Base-by-base conservation (phyloP, 2,329 filamentous ascomycete genomes). In the Hypoxylon sp. region DNA sequence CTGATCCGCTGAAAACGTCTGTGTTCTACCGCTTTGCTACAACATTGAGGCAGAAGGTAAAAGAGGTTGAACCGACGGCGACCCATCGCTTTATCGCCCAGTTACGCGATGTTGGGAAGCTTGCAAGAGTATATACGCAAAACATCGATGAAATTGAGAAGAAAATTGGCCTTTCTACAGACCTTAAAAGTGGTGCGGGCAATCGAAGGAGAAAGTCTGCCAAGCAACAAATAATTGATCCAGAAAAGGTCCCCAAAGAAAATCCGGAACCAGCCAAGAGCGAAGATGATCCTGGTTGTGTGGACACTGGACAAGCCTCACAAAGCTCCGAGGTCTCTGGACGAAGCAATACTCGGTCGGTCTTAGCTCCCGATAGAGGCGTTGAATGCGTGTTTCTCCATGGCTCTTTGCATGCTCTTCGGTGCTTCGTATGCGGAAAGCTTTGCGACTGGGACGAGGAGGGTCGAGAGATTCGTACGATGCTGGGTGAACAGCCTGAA, bases 61-160 rank as follows among this genome's bases (percentile, higher is more conserved):
- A 81, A 39, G 83, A 85, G n/a, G 88, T 90, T 8, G 78, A 84
- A 55, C 89, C 89, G 0, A 91, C 89, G 1, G 81, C 82, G 16
- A 90, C 88, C 1, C 90, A 93, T 77, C 86, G 85, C 59, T 92
- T 93, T 74, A 89, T 93, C 70, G 85, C 86, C 45, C 85, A 88
- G 32, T 81, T 93, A 4, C 84, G 89, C 46, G 88, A 92, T 73
- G 84, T 86, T 3, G 88, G 89, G 2, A 90, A 90, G 68, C 81
- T 93, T 4, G 88, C 91, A 30, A 82, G 90, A 39, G 91, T 90
- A 72, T 93, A 93, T 72, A 92, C 90, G 0, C 90, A 93, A 70
- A 93, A 92, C 68, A 92, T 93, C 69, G 90, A 93, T 70, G 87
- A 88, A 66, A 86, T 93, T 5, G 90, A 93, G 74, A 87, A 89